These are phyloP conservation scores for Rosellinia necatrix DNA, from an alignment of 2,329 filamentous ascomycete genomes.

Conservation along the genomic window DNA sequence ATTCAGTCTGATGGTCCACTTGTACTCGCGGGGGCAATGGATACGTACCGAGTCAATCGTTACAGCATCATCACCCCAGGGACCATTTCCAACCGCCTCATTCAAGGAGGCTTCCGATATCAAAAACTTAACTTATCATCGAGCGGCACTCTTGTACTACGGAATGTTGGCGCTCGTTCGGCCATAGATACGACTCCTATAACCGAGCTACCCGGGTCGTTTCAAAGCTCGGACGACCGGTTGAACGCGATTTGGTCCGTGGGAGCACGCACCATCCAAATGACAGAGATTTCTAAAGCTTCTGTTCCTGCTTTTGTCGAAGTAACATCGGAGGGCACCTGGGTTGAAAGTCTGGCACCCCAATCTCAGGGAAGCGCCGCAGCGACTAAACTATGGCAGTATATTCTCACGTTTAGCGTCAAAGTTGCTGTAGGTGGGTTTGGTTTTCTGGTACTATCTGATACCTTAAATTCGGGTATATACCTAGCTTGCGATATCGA, in stretches of 20 bases:
- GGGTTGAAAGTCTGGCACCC: constrained; percentile 38
- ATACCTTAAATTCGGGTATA: constrained; percentile 39
- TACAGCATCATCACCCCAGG: constrained; percentile 40
- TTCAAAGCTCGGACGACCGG: constrained; percentile 37
- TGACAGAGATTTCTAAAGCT: constrained; percentile 38
- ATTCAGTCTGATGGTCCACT: constrained; percentile 41
- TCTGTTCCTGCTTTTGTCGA: constrained; percentile 37
- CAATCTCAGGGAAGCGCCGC: constrained; percentile 28
- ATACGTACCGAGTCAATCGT: constrained; percentile 43
- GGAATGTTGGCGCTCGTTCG: constrained; percentile 37
- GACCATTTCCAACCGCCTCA: constrained; percentile 39
- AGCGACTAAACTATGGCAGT: constrained; percentile 30
- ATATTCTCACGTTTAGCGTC: constrained; percentile 35
- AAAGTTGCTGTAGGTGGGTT: constrained; percentile 39
- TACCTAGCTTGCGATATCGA: constrained; percentile 37
- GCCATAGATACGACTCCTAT: constrained; percentile 33
- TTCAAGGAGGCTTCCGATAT: constrained; percentile 45
- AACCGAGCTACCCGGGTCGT: constrained; percentile 36
- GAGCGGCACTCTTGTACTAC: constrained; percentile 35
- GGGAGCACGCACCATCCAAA: constrained; percentile 41
- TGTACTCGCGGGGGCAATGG: constrained; percentile 43
- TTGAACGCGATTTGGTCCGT: constrained; percentile 39
- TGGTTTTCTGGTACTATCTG: constrained; percentile 38
- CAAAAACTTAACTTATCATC: constrained; percentile 45
- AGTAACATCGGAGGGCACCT: constrained; percentile 35